phyloP scores from a whole-genome alignment of 225 moss, liverwort and hornwort genomes.

The Bryum argenteum region DNA sequence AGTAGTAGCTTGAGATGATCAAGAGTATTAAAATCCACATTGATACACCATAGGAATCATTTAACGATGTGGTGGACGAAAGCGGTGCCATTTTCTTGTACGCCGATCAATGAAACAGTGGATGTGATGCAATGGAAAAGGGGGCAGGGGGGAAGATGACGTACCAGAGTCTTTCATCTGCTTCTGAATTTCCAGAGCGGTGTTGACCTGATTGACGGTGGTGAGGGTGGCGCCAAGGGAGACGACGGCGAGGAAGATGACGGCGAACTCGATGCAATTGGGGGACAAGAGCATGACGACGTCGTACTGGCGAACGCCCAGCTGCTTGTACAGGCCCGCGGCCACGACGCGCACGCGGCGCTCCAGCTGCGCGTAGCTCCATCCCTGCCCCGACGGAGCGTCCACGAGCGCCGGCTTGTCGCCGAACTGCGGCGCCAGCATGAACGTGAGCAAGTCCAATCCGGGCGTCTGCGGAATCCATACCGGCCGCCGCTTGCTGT shows the following conservation, averaged over 20 bases:
- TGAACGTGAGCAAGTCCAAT: conserved; percentile 42
- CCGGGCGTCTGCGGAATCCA: conserved; percentile 38
- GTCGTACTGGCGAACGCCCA: conserved; percentile 54
- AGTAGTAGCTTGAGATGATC: too few species aligned
- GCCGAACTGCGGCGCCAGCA: conserved; percentile 57
- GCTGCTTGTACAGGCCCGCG: conserved; percentile 38
- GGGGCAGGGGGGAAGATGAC: not conserved
- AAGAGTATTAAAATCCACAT: too few species aligned
- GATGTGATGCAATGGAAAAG: not conserved
- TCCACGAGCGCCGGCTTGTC: conserved; percentile 39
- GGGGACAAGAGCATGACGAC: conserved; percentile 60
- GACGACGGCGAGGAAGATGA: conserved; percentile 53
- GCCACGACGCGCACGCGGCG: conserved; percentile 39
- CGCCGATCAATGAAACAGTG: too few species aligned
- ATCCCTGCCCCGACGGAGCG: conserved; percentile 27
- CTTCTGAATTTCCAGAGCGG: conserved; percentile 52
- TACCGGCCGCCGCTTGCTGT: conserved; percentile 47
- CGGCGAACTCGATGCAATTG: conserved; percentile 52
- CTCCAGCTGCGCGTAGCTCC: conserved; percentile 45
- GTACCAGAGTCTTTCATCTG: conserved; percentile 62
- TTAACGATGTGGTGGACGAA: too few species aligned
- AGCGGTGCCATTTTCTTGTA: too few species aligned
- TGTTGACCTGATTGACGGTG: conserved; percentile 59
- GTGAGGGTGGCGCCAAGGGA: conserved; percentile 56
- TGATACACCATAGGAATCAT: too few species aligned